phyloP scores from a whole-genome alignment of 2,329 filamentous ascomycete genomes.

The Coleophoma eucalyptorum region DNA sequence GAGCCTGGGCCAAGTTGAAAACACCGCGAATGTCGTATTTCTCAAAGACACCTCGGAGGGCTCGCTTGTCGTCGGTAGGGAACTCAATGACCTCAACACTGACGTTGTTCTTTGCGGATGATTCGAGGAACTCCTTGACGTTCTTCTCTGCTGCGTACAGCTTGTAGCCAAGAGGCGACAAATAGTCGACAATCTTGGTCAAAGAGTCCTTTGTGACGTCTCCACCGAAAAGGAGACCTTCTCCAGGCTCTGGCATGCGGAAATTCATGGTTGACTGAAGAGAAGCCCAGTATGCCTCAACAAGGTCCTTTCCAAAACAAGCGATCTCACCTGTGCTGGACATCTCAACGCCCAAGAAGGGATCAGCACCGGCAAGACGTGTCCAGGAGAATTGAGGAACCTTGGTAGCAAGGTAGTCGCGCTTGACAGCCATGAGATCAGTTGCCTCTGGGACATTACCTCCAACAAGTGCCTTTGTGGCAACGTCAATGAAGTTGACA shows the following conservation, averaged over 20 bases:
- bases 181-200: slow-evolving; percentile 77
- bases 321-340: slow-evolving; percentile 95
- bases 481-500: slow-evolving; percentile 93
- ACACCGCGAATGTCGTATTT: slow-evolving; percentile 95
- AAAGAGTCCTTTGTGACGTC: slow-evolving; percentile 69
- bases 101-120: slow-evolving; percentile 60
- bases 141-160: slow-evolving; percentile 79
- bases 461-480: slow-evolving; percentile 86
- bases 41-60: slow-evolving; percentile 89
- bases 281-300: slow-evolving; percentile 97
- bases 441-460: slow-evolving; percentile 78
- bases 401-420: slow-evolving; percentile 93
- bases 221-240: slow-evolving; percentile 92
- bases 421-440: slow-evolving; percentile 85
- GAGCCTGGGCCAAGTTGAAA: slow-evolving; percentile 86
- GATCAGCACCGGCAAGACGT: slow-evolving; percentile 91
- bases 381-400: slow-evolving; percentile 99
- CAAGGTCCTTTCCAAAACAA: slow-evolving; percentile 92
- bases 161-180: slow-evolving; percentile 90
- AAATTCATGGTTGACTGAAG: slow-evolving; percentile 99
- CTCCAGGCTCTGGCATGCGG: slow-evolving; percentile 88
- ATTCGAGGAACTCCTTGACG: slow-evolving; percentile 82
- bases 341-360: slow-evolving; percentile 98
- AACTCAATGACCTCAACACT: slow-evolving; percentile 91
- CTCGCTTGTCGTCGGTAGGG: slow-evolving; percentile 93